phyloP scores from a whole-genome alignment of 805 yeast species.

The Geotrichum ghanense region DNA sequence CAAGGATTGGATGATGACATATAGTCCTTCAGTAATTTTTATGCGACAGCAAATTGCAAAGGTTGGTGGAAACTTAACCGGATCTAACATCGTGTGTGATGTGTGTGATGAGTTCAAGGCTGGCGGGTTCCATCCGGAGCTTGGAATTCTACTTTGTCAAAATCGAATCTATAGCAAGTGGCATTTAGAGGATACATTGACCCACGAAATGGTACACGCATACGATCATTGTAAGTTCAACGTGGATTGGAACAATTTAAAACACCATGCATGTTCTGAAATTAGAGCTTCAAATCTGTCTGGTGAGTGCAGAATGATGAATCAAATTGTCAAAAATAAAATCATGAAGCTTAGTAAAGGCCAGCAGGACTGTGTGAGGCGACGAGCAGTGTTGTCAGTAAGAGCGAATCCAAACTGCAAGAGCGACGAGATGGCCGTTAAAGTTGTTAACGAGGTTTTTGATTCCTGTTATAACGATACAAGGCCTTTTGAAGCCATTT shows the following conservation, averaged over 20 bases:
- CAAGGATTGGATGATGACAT: constrained; percentile 67
- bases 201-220: constrained; percentile 90
- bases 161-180: constrained; percentile 63
- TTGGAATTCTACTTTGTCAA: constrained; percentile 80
- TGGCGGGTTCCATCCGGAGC: constrained; percentile 89
- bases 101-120: constrained; percentile 72
- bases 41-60: constrained; percentile 76
- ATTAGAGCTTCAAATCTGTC: constrained; percentile 85
- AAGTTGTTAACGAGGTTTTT: constrained; percentile 80
- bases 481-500: constrained; percentile 89
- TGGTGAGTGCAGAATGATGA: constrained; percentile 90
- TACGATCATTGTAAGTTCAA: constrained; percentile 83
- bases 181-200: constrained; percentile 80
- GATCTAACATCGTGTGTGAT: constrained; percentile 58
- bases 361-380: constrained; percentile 80
- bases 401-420: constrained; percentile 77
- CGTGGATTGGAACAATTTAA: constrained; percentile 72
- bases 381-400: constrained; percentile 82
- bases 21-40: constrained; percentile 69
- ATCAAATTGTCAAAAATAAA: constrained; percentile 54
- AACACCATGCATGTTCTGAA: constrained; percentile 95
- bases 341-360: constrained; percentile 52
- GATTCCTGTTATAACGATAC: constrained; percentile 90
- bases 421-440: constrained; percentile 59
- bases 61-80: constrained; percentile 41